Base-by-base conservation (phyloP, 2,329 filamentous ascomycete genomes). In the Ascosphaera apis region DNA sequence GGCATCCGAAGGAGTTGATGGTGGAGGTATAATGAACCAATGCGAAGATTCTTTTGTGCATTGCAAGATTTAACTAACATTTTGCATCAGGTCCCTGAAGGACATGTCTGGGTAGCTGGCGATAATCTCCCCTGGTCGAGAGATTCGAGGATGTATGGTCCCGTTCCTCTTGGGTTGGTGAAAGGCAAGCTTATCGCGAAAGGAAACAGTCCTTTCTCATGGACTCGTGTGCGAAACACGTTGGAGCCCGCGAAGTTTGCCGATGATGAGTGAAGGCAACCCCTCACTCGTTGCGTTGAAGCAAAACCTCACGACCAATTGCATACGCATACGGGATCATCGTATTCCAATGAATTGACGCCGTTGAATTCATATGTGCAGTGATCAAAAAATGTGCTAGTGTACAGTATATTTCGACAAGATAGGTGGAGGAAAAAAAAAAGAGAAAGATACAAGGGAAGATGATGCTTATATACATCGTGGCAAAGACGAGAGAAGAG, bases 41-140 rank as follows among this genome's bases (percentile, higher is more conserved):
- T 33, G 2, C 34, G n/a, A 16, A 13, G 18, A 7, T 33, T 36
- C 23, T 36, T 36, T 15, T 31, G 34, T 15, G 21, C 15, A 19
- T 17, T 25, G 12, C 33, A 39, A 23, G 13, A 5, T 19, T 12
- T 42, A 33, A 32, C 41, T 28, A 30, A 36, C 21, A 38, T 34
- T 25, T 39, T 33, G 36, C 32, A 34, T 17, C 48, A 91, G 79
- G 72, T 98, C 12, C 88, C 88, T 0, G 64, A 78, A 49, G 88
- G 88, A 1, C 88, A 98, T 61, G 91, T 83, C 48, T 95, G 82
- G 71, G 61, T 93, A 4, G 69, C 73, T 2, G 88, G 88, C 2
- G 88, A 98, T 54, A 95, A 95, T 53, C 50, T 92, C 41, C 65
- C 71, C 2, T 76, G 69, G 47, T 93, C 83, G 16, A 63, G 81